phyloP scores from a whole-genome alignment of 768 basidiomycete species.

The Psilocybe cyanescens region DNA sequence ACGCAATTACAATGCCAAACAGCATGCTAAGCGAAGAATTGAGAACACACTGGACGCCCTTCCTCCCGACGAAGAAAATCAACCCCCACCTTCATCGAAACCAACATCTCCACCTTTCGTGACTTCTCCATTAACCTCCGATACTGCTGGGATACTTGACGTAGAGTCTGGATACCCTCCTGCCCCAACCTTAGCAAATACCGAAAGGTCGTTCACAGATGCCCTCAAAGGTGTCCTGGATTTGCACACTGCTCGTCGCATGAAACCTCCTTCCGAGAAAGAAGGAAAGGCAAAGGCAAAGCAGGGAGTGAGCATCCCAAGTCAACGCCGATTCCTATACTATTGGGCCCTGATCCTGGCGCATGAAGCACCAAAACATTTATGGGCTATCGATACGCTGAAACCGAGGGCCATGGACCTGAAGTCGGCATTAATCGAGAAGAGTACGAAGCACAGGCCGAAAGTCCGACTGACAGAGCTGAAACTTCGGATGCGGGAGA shows the following conservation, averaged over 20 bases:
- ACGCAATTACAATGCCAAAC: slow-evolving; percentile 48
- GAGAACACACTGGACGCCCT: slow-evolving; percentile 53
- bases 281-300: slow-evolving; percentile 35
- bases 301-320: slow-evolving; percentile 80
- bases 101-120: background rate
- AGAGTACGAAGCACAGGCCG: slow-evolving; percentile 23
- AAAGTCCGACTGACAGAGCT: slow-evolving; percentile 63
- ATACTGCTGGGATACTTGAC: slow-evolving; percentile 21
- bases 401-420: slow-evolving; percentile 1
- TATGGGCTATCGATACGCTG: slow-evolving; percentile 41
- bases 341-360: slow-evolving; percentile 77
- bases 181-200: slow-evolving; percentile 15
- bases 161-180: slow-evolving; percentile 15
- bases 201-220: slow-evolving; percentile 38
- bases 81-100: slow-evolving; percentile 4
- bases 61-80: slow-evolving; percentile 39
- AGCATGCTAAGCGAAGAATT: slow-evolving; percentile 50
- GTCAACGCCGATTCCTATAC: slow-evolving; percentile 76
- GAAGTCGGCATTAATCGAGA: background rate
- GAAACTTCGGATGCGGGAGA: slow-evolving; percentile 61
- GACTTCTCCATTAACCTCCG: slow-evolving; percentile 4
- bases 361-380: slow-evolving; percentile 52
- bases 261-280: slow-evolving; percentile 48
- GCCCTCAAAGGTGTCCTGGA: slow-evolving; percentile 60
- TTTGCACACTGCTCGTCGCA: slow-evolving; percentile 71